Percentiles rank a stretch among this genome's conserved stretches.
phyloP scores from a whole-genome alignment of 257 asterid genomes.

The Nicotiana knightiana region DNA sequence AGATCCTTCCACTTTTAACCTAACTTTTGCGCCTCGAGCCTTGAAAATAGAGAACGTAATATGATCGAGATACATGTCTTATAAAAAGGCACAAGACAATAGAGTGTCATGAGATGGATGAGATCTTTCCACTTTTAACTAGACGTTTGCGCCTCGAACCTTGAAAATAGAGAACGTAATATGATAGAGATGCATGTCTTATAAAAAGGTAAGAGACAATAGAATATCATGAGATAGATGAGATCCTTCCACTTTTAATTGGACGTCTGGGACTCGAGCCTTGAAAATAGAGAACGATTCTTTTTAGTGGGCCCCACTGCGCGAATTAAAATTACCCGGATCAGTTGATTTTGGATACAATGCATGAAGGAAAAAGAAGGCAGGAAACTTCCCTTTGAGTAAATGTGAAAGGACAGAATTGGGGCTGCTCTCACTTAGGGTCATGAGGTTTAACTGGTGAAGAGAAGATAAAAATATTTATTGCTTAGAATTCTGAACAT shows the following conservation, averaged over 20 bases:
- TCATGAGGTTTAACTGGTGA: not conserved
- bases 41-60: not conserved
- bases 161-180: not conserved
- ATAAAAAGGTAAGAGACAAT: slow-evolving; percentile 9
- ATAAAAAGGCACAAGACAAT: slow-evolving; percentile 7
- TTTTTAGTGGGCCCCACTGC: not conserved
- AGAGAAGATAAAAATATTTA: slow-evolving; percentile 4
- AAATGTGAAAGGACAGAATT: slow-evolving; percentile 28
- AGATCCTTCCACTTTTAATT: not conserved
- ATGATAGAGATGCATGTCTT: slow-evolving; percentile 19
- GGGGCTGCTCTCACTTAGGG: not conserved
- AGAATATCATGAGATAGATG: not conserved
- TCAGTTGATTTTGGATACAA: not conserved
- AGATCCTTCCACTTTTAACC: not conserved
- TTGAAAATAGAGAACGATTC: not conserved
- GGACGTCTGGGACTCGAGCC: no score
- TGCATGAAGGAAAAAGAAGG: not conserved
- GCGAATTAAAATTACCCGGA: not conserved
- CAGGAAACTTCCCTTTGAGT: not conserved
- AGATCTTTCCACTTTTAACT: not conserved
- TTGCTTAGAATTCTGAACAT: not conserved
- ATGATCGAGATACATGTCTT: slow-evolving; percentile 19
- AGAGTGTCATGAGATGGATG: not conserved
- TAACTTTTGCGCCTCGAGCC: not conserved
- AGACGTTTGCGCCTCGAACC: no score